phyloP scores from a whole-genome alignment of 306 rosid species.

The Inga laurina region DNA sequence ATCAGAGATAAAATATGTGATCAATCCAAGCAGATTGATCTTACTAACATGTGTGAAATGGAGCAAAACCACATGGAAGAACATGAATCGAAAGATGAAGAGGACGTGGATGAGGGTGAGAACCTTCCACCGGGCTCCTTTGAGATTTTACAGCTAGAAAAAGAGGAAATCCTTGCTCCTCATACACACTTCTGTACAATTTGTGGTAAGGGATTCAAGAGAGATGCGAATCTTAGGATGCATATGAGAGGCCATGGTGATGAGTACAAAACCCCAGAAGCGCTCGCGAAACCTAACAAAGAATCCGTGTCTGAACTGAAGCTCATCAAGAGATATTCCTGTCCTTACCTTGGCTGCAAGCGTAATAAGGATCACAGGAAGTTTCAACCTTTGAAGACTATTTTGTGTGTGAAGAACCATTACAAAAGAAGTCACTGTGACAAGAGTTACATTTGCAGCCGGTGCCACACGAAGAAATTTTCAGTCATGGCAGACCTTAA shows the following conservation, averaged over 20 bases:
- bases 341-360: conserved; percentile 93
- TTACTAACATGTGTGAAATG: conserved; percentile 43
- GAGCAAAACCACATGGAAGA: conserved; percentile 67
- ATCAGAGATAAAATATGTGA: conserved; percentile 51
- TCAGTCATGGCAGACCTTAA: conserved; percentile 97
- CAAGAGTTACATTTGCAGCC: conserved; percentile 93
- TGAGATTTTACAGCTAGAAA: conserved; percentile 89
- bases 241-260: conserved; percentile 99
- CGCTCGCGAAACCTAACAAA: conserved; percentile 89
- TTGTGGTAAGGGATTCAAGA: conserved; percentile 98
- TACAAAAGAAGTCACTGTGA: conserved; percentile 99
- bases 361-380: conserved; percentile 94
- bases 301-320: conserved; percentile 64
- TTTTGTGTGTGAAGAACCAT: conserved; percentile 96
- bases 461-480: conserved; percentile 92
- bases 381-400: conserved; percentile 93
- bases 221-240: conserved; percentile 97
- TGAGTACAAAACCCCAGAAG: conserved; percentile 95
- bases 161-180: conserved; percentile 98
- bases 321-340: conserved; percentile 91
- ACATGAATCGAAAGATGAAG: conserved; percentile 87
- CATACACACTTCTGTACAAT: conserved; percentile 96
- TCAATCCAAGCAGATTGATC: conserved; percentile 50
- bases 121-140: conserved; percentile 90
- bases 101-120: conserved; percentile 90